A percentile compares a stretch with the other conserved stretches of the same genome.
Evolutionary conservation across 352 stramenopile genomes (phyloP).

Genomic region (Phytophthora foliorum): DNA sequence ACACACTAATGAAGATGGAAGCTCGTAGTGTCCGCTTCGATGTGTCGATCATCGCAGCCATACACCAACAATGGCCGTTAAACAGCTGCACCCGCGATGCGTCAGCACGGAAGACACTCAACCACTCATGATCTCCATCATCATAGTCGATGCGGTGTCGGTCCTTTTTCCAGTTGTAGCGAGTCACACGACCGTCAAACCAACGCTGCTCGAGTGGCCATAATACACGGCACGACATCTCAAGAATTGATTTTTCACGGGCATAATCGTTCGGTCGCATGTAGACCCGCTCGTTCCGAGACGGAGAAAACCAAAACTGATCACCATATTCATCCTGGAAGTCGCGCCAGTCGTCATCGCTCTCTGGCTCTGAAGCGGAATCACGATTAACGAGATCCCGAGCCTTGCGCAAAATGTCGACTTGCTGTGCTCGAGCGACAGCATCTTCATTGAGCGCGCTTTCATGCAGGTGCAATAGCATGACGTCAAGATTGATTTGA

Average conservation of each 20-base stretch:
- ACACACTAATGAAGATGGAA: conserved; percentile 57
- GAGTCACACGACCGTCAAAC: conserved; percentile 65
- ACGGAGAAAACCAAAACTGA: conserved; percentile 87
- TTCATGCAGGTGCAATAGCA: conserved; percentile 60
- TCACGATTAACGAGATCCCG: conserved; percentile 60
- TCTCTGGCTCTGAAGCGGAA: conserved; percentile 79
- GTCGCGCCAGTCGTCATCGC: conserved; percentile 83
- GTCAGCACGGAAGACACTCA: conserved; percentile 53
- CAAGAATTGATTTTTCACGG: conserved; percentile 60
- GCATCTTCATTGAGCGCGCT: conserved; percentile 61
- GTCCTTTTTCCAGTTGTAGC: conserved; percentile 69
- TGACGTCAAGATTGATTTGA: conserved; percentile 55
- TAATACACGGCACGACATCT: conserved; percentile 68
- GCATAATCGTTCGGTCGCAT: conserved; percentile 77
- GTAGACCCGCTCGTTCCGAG: conserved; percentile 62
- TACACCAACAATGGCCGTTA: conserved; percentile 79
- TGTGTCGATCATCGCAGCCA: conserved; percentile 72
- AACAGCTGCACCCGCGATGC: conserved; percentile 66
- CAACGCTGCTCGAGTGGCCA: conserved; percentile 85
- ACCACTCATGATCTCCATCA: conserved; percentile 84
- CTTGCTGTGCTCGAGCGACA: conserved; percentile 51
- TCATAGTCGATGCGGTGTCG: conserved; percentile 82
- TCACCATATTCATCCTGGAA: conserved; percentile 71
- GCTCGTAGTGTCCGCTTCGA: conserved; percentile 61
- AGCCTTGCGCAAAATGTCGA: conserved; percentile 59